These are phyloP conservation scores for Dryadomyces sulphureus DNA, from an alignment of 2,329 filamentous ascomycete species.

Conservation along the genomic window DNA sequence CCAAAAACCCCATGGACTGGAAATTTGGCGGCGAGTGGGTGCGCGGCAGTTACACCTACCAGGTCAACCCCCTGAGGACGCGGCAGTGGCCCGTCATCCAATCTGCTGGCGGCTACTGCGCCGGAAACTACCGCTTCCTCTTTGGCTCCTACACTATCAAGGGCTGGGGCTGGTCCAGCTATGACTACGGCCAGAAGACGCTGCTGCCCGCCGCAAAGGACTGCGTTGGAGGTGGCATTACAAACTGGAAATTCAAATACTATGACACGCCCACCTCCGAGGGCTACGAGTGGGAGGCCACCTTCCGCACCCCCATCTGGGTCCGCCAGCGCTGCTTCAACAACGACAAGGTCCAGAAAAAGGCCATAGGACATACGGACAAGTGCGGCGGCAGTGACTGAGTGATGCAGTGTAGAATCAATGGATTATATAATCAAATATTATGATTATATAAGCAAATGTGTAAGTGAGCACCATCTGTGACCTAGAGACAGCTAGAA, in stretches of 20 bases:
- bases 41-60: slow-evolving; percentile 4
- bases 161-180: slow-evolving; percentile 6
- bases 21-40: slow-evolving; percentile 8
- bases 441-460: too few species aligned
- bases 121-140: slow-evolving; percentile 3
- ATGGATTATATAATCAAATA: too few species aligned
- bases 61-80: neutral
- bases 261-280: neutral
- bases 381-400: neutral
- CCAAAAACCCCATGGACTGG: slow-evolving; percentile 16
- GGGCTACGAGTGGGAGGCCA: slow-evolving; percentile 5
- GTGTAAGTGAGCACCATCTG: too few species aligned
- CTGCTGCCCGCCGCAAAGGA: neutral
- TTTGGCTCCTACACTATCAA: slow-evolving; percentile 1
- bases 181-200: slow-evolving; percentile 4
- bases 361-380: neutral
- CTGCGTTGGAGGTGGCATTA: slow-evolving; percentile 2
- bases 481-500: too few species aligned
- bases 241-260: slow-evolving; percentile 2
- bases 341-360: slow-evolving; percentile 3
- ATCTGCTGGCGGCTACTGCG: slow-evolving; percentile 3
- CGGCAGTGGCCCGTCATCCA: neutral
- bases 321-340: slow-evolving; percentile 3
- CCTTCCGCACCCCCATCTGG: slow-evolving; percentile 2
- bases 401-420: too few species aligned